phyloP scores from a whole-genome alignment of 2,329 filamentous ascomycete species.

The Tolypocladium album region DNA sequence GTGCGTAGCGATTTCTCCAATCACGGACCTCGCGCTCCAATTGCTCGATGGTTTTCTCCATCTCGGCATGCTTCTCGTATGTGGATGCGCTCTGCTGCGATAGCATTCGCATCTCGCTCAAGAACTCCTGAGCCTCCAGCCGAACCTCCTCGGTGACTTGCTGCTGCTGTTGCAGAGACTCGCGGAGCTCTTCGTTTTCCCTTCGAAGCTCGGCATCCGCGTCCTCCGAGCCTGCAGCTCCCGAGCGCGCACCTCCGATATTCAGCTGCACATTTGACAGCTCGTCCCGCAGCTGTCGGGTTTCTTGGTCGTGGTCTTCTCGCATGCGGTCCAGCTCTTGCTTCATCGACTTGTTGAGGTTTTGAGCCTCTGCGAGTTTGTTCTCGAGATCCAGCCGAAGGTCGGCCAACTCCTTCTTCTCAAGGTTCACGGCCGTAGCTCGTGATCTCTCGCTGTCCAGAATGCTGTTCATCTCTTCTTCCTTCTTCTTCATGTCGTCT shows the following conservation, averaged over 20 bases:
- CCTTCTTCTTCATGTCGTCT: slow-evolving; percentile 55
- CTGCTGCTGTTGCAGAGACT: slow-evolving; percentile 61
- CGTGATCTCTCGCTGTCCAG: slow-evolving; percentile 48
- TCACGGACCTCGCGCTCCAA: slow-evolving; percentile 77
- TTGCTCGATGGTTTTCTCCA: slow-evolving; percentile 62
- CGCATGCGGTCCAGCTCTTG: slow-evolving; percentile 67
- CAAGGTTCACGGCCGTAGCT: slow-evolving; percentile 39
- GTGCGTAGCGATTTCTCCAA: slow-evolving; percentile 85
- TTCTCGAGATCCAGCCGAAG: slow-evolving; percentile 57
- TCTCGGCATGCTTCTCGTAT: slow-evolving; percentile 70
- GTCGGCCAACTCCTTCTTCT: slow-evolving; percentile 63
- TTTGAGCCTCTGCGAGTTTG: slow-evolving; percentile 64
- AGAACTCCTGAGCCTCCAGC: slow-evolving; percentile 68
- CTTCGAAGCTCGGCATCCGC: slow-evolving; percentile 46
- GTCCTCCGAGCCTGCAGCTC: slow-evolving; percentile 20
- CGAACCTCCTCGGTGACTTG: slow-evolving; percentile 79
- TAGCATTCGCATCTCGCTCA: slow-evolving; percentile 80
- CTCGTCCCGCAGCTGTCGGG: slow-evolving; percentile 46
- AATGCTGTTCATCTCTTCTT: slow-evolving; percentile 54
- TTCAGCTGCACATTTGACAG: slow-evolving; percentile 32
- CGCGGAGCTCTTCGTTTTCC: slow-evolving; percentile 60
- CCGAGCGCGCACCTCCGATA: slow-evolving; percentile 11
- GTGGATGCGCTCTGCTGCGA: slow-evolving; percentile 70
- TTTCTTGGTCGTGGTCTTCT: slow-evolving; percentile 53
- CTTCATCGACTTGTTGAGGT: slow-evolving; percentile 68